phyloP scores from a whole-genome alignment of 208 protist species.

The Novymonas esmeraldas region DNA sequence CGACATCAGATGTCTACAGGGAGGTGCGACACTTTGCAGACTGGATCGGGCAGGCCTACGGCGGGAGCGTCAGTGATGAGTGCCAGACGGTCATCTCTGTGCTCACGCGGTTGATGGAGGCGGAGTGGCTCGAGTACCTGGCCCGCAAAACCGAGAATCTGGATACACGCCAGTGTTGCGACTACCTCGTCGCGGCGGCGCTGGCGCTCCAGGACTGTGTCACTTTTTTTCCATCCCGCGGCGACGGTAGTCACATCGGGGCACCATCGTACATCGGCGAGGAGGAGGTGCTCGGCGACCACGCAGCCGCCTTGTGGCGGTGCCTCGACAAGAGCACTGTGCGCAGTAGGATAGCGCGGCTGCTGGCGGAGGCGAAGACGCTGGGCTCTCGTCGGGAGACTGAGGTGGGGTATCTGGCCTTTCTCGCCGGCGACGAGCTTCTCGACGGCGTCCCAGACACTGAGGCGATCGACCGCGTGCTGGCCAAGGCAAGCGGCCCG shows the following conservation, averaged over 20 bases:
- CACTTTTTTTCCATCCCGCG: constrained; percentile 25
- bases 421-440: constrained; percentile 19
- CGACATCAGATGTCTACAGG: constrained; percentile 36
- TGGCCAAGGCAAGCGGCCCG: constrained; percentile 11
- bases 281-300: constrained; percentile 39
- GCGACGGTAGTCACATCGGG: constrained; percentile 12
- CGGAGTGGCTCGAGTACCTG: constrained; percentile 57
- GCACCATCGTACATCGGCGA: constrained; percentile 46
- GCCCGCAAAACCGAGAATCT: constrained; percentile 42
- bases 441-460: constrained; percentile 20
- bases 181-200: constrained; percentile 41
- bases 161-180: constrained; percentile 15
- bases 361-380: constrained; percentile 26
- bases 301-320: constrained; percentile 31
- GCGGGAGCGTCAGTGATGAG: constrained; percentile 24
- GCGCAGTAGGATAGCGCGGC: constrained; percentile 13
- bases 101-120: constrained; percentile 47
- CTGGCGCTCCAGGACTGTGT: constrained; percentile 42
- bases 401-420: constrained; percentile 22
- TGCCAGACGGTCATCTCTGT: constrained; percentile 41
- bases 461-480: constrained; percentile 15
- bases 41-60: constrained; percentile 46
- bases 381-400: constrained; percentile 14
- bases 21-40: constrained; percentile 37
- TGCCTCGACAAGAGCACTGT: constrained; percentile 25